Evolutionary conservation across 768 basidiomycete species (phyloP).

Genomic region (Lyophyllum decastes): DNA sequence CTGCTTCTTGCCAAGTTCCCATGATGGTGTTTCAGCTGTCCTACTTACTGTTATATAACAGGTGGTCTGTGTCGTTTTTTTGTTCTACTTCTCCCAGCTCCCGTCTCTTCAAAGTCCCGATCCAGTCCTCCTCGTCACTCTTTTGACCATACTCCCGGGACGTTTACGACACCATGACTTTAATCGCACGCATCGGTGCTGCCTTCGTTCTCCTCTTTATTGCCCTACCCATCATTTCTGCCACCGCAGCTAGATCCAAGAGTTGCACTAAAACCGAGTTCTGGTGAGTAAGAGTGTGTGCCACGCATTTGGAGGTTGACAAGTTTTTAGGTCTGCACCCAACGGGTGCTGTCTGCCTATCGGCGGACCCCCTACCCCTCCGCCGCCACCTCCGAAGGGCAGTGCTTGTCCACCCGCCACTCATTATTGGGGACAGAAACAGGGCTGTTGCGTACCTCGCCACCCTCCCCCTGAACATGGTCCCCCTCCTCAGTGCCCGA

Average conservation of each 20-base stretch:
- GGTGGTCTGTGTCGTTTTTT: background rate
- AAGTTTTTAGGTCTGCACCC: constrained; percentile 32
- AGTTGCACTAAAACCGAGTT: constrained; percentile 31
- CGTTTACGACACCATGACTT: constrained; percentile 9
- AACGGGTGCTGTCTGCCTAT: constrained; percentile 44
- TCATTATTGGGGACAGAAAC: constrained; percentile 49
- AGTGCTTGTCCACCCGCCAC: constrained; percentile 44
- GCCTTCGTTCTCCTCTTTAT: constrained; percentile 34
- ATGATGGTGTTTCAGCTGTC: constrained; percentile 13
- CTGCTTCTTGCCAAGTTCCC: background rate
- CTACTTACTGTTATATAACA: constrained; percentile 11
- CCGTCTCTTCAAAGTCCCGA: background rate
- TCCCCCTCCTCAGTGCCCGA: constrained; percentile 53
- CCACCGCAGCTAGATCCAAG: constrained; percentile 24
- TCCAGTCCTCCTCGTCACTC: constrained; percentile 14
- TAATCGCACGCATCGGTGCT: constrained; percentile 10
- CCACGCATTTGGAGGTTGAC: background rate
- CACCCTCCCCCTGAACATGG: constrained; percentile 37
- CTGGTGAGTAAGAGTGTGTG: constrained; percentile 25
- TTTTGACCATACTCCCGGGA: constrained; percentile 1
- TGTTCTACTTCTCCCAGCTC: background rate
- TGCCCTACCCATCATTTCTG: constrained; percentile 33
- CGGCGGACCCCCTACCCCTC: constrained; percentile 35
- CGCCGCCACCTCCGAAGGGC: constrained; percentile 50
- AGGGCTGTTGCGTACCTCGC: constrained; percentile 56